Base-by-base conservation (phyloP, 495 filamentous ascomycete genomes). In the Talaromyces liani region DNA sequence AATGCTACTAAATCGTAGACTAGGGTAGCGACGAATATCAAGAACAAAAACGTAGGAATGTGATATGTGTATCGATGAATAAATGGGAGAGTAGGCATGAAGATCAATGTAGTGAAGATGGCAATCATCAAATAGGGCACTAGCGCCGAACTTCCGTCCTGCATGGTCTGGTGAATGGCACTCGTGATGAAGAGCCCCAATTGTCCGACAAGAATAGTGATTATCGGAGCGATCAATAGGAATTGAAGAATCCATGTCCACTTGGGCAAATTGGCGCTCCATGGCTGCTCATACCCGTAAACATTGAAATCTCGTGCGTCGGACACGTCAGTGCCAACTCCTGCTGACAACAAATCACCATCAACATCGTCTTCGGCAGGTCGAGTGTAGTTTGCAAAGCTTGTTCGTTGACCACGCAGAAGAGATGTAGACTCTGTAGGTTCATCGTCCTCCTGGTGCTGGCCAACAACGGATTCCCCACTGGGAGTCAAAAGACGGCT, bases 241-340 rank as follows among this genome's bases (percentile, higher is more conserved):
- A 97, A 90, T 71, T 98, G 91, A 20, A 93, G 66, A 36, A 93
- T 71, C 94, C 94, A 98, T 24, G 87, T 84, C 88, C 88, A 96
- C 31, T 81, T 82, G 1, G 91, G 93, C 45, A 98, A 71, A 22
- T 82, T 79, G 25, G 81, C 83, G 65, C 89, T 93, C 94, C 94
- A 98, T 4, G 81, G 69, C 70, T 98, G 94, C 69, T 98, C 93
- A 54, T 82, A 76, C n/a, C 83, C 84, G 66, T 89, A 96, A 5
- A 90, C 80, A 14, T 79, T 76, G 0, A 72, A 68, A 36, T 76
- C 70, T 20, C 68, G 66, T 10, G 75, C 70, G 6, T 77, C 72
- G 54, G 69, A 61, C 25, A 78, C 67, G 5, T 73, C 68, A 34
- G 79, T 69, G 16, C 70, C 63, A 6, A 65, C 60, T 27, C 66